A percentile compares a stretch with the other conserved stretches of the same genome.
Evolutionary conservation across 345 rosid species (phyloP).

Genomic region (Bruguiera parviflora): DNA sequence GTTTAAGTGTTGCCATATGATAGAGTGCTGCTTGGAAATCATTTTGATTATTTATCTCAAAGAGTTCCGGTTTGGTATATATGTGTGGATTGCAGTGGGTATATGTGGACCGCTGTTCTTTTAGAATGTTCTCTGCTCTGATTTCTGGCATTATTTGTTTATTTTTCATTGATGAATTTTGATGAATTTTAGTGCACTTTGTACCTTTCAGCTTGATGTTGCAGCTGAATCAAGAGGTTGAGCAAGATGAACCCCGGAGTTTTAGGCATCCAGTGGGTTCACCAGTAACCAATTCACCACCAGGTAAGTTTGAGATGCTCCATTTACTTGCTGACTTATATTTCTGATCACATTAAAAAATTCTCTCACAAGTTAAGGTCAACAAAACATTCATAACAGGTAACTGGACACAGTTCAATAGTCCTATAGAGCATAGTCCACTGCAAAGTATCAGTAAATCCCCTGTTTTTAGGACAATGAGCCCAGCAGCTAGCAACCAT

Average conservation of each 20-base stretch:
- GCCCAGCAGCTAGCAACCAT: slow-evolving; percentile 50
- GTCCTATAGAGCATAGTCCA: slow-evolving; percentile 63
- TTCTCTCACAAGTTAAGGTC: slow-evolving; percentile 11
- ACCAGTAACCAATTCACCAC: slow-evolving; percentile 77
- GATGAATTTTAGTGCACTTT: not conserved
- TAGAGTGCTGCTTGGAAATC: too few relatives aligned
- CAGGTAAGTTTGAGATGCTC: slow-evolving; percentile 44
- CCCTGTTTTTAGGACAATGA: slow-evolving; percentile 53
- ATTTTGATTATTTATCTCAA: too few relatives aligned
- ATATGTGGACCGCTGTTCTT: not conserved
- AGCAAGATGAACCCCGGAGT: slow-evolving; percentile 62
- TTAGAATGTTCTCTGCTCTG: not conserved
- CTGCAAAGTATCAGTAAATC: slow-evolving; percentile 55
- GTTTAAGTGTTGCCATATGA: too few relatives aligned
- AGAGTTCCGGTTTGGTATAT: not conserved
- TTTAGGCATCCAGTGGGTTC: slow-evolving; percentile 70
- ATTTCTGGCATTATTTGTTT: not conserved
- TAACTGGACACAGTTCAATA: slow-evolving; percentile 67
- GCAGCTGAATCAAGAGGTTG: slow-evolving; percentile 71
- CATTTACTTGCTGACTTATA: not conserved
- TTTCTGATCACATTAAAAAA: slow-evolving; percentile 1
- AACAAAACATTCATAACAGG: slow-evolving; percentile 40
- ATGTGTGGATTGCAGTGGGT: not conserved
- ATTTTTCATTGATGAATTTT: not conserved
- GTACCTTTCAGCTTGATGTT: slow-evolving; percentile 56